Conservation (phyloP, 148 eudicot genomes). For the Salicornia ramosissima region DNA sequence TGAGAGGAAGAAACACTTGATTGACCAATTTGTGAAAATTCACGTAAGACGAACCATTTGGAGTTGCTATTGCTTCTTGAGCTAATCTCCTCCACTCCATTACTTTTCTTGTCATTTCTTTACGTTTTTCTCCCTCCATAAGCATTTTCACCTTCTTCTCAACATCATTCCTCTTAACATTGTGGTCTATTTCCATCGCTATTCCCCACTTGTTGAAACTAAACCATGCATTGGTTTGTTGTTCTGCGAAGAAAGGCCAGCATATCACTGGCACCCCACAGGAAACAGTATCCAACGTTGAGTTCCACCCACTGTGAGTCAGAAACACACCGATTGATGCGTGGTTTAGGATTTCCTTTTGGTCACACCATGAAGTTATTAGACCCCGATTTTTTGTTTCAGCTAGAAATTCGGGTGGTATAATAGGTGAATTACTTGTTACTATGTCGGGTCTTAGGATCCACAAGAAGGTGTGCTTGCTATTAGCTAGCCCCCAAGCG, state of each 20-base stretch:
- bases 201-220: slow-evolving; percentile 23
- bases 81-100: slow-evolving; percentile 30
- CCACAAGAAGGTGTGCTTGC: slow-evolving; percentile 34
- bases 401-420: slow-evolving; percentile 27
- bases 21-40: slow-evolving; percentile 19
- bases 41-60: slow-evolving; percentile 24
- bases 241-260: too few relatives aligned
- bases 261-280: too few relatives aligned
- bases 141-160: slow-evolving; percentile 29
- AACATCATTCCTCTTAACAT: slow-evolving; percentile 32
- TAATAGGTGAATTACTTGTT: slow-evolving; percentile 19
- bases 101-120: slow-evolving; percentile 28
- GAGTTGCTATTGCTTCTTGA: slow-evolving; percentile 21
- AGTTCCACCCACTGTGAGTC: slow-evolving; percentile 38
- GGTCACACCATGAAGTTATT: slow-evolving; percentile 35
- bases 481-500: slow-evolving; percentile 39
- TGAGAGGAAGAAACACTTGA: slow-evolving; percentile 6
- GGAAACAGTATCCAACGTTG: too few relatives aligned
- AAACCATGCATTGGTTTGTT: too few relatives aligned
- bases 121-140: slow-evolving; percentile 34
- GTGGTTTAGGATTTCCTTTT: slow-evolving; percentile 24
- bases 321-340: slow-evolving; percentile 29
- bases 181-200: slow-evolving; percentile 32
- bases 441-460: slow-evolving; percentile 29
- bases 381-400: slow-evolving; percentile 32